phyloP scores from a whole-genome alignment of 441 rosid genomes.

The Mallotus japonicus region DNA sequence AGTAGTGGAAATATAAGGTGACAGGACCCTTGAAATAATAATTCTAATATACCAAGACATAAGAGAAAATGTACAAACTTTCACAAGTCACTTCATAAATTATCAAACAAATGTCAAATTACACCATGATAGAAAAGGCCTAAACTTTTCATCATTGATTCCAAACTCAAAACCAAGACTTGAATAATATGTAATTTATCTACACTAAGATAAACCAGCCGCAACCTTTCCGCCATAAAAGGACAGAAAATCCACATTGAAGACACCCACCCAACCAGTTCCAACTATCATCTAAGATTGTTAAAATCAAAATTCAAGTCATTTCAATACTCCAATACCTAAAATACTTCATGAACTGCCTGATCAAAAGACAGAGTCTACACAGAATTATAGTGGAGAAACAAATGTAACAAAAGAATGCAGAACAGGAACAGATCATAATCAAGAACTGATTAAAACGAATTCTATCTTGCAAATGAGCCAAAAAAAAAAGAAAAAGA shows the following conservation, averaged over 20 bases:
- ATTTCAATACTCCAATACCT: neutral
- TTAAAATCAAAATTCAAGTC: neutral
- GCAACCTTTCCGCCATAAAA: neutral
- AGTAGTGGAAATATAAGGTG: neutral
- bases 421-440: neutral
- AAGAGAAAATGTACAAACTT: neutral
- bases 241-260: neutral
- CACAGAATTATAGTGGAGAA: neutral
- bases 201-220: neutral
- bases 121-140: neutral
- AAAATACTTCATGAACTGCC: neutral
- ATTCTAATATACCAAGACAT: neutral
- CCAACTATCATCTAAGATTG: neutral
- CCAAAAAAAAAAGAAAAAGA: neutral
- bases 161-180: neutral
- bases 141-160: neutral
- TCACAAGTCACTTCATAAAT: constrained; percentile 7
- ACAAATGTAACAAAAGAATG: neutral
- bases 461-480: neutral
- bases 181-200: no score
- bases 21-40: neutral
- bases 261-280: neutral
- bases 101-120: neutral
- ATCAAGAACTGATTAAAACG: neutral
- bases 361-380: neutral